phyloP scores from a whole-genome alignment of 495 filamentous ascomycete species.

The Penicillium parvum region DNA sequence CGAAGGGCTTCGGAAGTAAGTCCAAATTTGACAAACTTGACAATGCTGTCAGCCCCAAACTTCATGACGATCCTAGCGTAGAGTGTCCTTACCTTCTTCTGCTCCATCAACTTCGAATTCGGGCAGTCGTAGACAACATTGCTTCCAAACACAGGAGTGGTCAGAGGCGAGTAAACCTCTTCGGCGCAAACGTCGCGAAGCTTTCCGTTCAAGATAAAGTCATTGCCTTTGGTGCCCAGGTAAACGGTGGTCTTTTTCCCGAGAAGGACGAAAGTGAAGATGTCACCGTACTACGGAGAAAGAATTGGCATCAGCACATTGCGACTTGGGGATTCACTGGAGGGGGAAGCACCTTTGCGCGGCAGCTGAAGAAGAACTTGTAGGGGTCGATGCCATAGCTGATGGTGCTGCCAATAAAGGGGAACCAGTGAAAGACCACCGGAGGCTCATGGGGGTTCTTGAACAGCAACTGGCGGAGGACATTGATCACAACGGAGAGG shows the following conservation, averaged over 20 bases:
- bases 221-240: slow-evolving; percentile 57
- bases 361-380: slow-evolving; percentile 54
- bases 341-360: slow-evolving; percentile 42
- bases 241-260: slow-evolving; percentile 60
- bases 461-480: slow-evolving; percentile 65
- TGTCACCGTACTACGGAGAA: slow-evolving; percentile 53
- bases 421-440: slow-evolving; percentile 62
- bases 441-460: slow-evolving; percentile 60
- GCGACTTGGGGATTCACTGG: no score
- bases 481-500: slow-evolving; percentile 52
- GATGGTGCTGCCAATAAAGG: slow-evolving; percentile 59
- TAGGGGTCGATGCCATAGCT: slow-evolving; percentile 63
- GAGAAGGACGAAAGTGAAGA: slow-evolving; percentile 62
- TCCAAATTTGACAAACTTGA: slow-evolving; percentile 63
- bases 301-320: slow-evolving; percentile 11
- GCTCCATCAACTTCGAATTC: slow-evolving; percentile 64
- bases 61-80: no score
- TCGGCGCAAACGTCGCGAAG: slow-evolving; percentile 59
- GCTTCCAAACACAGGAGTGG: slow-evolving; percentile 59
- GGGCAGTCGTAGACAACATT: slow-evolving; percentile 65
- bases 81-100: slow-evolving; percentile 63
- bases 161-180: slow-evolving; percentile 58
- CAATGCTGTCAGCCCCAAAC: not conserved
- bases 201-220: slow-evolving; percentile 61
- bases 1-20: slow-evolving; percentile 59